phyloP scores from a whole-genome alignment of 139 green algal genomes.

The Microglena sp. region DNA sequence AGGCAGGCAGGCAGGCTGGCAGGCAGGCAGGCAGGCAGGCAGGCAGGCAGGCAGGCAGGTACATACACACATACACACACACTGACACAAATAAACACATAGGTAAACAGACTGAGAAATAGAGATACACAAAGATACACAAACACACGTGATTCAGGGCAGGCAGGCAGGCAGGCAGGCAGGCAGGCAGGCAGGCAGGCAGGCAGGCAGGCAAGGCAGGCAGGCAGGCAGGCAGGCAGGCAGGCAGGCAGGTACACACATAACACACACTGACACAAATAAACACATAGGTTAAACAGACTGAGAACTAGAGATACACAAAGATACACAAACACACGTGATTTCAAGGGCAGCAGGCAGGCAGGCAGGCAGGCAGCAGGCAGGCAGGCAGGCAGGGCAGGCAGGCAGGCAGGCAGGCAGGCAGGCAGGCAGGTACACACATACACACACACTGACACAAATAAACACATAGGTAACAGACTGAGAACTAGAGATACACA shows the following conservation, averaged over 20 bases:
- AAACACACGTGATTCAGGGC: neutral
- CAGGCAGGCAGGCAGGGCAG: neutral
- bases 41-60: conserved; percentile 6
- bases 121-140: neutral
- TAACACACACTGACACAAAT: neutral
- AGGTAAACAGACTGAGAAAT: neutral
- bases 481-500: too few relatives aligned
- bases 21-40: neutral
- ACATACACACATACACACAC: neutral
- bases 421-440: neutral
- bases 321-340: neutral
- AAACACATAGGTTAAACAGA: neutral
- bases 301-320: neutral
- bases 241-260: neutral
- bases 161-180: conserved; percentile 7
- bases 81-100: neutral
- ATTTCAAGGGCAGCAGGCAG: neutral
- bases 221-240: neutral
- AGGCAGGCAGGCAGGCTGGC: conserved; percentile 3
- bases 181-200: neutral
- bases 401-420: neutral
- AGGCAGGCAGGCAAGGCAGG: neutral
- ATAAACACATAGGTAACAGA: too few relatives aligned
- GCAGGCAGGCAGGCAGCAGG: neutral
- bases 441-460: too few relatives aligned